Conservation (phyloP, 73 alveolate genomes). For the Durusdinium trenchii region DNA sequence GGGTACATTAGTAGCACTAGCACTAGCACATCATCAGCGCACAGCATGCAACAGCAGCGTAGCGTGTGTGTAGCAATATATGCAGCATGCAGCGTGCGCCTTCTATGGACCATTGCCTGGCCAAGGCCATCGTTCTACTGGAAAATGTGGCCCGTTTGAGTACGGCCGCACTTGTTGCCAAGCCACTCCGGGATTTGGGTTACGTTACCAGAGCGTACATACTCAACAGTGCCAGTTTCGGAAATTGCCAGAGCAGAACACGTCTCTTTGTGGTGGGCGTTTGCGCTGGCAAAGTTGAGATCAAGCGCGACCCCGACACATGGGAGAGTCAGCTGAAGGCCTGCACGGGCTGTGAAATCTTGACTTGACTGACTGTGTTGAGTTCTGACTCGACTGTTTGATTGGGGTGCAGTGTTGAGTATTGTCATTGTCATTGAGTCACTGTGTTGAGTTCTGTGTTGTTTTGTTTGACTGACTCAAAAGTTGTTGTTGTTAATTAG, state of each 20-base stretch:
- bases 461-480: not conserved
- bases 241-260: not conserved
- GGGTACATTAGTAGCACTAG: too few species aligned
- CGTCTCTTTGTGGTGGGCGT: not conserved
- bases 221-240: not conserved
- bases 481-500: not conserved
- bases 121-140: not conserved
- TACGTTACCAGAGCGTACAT: not conserved
- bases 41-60: not conserved
- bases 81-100: not conserved
- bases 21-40: not conserved
- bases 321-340: not conserved
- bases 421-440: not conserved
- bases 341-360: not conserved
- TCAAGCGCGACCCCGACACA: not conserved
- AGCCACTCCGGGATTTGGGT: not conserved
- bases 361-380: too few species aligned
- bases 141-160: not conserved
- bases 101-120: too few species aligned
- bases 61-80: not conserved
- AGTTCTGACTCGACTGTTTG: not conserved
- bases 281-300: not conserved
- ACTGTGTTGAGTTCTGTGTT: too few species aligned
- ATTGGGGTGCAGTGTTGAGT: not conserved
- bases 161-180: not conserved